Conservation (phyloP, 306 rosid species). For the Geum urbanum region DNA sequence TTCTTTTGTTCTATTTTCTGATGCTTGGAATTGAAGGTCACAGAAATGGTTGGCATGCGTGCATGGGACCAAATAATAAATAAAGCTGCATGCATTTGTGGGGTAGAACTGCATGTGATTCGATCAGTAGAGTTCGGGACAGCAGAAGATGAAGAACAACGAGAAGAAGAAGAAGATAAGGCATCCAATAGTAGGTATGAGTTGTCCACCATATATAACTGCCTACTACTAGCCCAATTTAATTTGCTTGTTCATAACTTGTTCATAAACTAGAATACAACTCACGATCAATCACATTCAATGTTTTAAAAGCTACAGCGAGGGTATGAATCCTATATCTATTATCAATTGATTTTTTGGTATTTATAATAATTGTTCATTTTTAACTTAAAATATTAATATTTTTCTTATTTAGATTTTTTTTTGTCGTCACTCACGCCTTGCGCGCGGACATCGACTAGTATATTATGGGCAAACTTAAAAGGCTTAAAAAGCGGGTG, state of each 20-base stretch:
- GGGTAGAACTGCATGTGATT: constrained; percentile 29
- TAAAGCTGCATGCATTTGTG: constrained; percentile 11
- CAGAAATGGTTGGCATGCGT: not conserved
- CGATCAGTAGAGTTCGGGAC: constrained; percentile 22
- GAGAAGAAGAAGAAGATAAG: constrained; percentile 1
- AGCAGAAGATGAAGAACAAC: constrained; percentile 10
- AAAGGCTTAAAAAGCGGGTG: too few species aligned
- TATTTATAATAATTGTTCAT: too few species aligned
- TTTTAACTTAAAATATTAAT: too few species aligned
- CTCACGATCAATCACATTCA: too few species aligned
- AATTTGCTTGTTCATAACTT: not conserved
- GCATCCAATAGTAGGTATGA: constrained; percentile 40
- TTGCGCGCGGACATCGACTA: too few species aligned
- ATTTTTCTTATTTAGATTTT: too few species aligned
- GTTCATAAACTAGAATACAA: not conserved
- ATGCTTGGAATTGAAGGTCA: constrained; percentile 18
- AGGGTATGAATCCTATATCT: too few species aligned
- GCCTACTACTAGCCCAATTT: not conserved
- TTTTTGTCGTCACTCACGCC: too few species aligned
- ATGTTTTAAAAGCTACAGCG: too few species aligned
- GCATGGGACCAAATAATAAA: constrained; percentile 12
- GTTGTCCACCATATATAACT: too few species aligned
- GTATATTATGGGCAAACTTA: too few species aligned
- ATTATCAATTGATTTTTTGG: too few species aligned
- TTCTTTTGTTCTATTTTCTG: not conserved